phyloP scores from a whole-genome alignment of 148 eudicot genomes.

The Rhododendron henanense region DNA sequence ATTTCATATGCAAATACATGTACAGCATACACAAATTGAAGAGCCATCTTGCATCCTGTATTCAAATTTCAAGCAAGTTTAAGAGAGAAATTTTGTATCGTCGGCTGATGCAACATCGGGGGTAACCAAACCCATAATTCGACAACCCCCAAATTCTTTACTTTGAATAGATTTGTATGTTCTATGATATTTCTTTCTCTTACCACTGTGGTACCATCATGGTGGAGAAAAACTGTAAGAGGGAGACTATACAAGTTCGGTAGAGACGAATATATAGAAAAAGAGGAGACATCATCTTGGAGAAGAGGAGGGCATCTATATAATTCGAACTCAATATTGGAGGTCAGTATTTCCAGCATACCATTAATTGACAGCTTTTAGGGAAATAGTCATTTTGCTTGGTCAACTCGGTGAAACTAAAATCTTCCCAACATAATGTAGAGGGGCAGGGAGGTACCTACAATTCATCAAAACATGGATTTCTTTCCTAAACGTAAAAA shows the following conservation, averaged over 20 bases:
- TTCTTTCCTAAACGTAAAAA: background rate
- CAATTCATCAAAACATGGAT: background rate
- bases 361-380: background rate
- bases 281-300: too few relatives aligned
- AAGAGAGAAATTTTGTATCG: background rate
- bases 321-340: too few relatives aligned
- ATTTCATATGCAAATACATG: background rate
- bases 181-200: background rate
- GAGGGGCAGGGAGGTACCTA: background rate
- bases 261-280: too few relatives aligned
- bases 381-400: background rate
- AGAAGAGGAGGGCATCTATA: too few relatives aligned
- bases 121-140: background rate
- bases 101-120: background rate
- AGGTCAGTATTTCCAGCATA: background rate
- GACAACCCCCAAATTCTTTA: background rate
- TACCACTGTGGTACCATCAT: background rate
- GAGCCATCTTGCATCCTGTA: background rate
- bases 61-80: background rate
- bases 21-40: background rate
- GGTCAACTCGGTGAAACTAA: background rate
- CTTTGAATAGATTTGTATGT: background rate
- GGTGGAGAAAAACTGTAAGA: background rate
- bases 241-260: too few relatives aligned
- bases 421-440: background rate